These are phyloP conservation scores for Metschnikowia kofuensis DNA, from an alignment of 805 yeast genomes.

Conservation along the genomic window DNA sequence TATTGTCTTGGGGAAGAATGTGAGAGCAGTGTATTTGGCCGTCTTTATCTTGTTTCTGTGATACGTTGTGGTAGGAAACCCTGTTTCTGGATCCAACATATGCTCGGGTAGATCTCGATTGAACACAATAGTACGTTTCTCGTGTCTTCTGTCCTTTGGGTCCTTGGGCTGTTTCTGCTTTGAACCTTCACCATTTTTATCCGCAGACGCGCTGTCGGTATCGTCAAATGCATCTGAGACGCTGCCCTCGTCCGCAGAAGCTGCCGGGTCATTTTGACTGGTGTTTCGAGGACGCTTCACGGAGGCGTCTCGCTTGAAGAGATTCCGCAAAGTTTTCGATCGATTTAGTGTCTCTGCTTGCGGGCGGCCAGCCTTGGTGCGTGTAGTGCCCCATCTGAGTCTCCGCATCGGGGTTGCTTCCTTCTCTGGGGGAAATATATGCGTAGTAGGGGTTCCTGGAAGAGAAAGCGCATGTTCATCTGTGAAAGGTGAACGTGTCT, in stretches of 20 bases:
- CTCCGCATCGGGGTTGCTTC: conserved; percentile 59
- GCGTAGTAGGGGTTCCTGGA: conserved; percentile 14
- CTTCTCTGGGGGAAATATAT: conserved; percentile 11
- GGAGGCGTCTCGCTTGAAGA: conserved; percentile 23
- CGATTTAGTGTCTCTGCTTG: conserved; percentile 44
- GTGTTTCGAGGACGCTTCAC: background rate
- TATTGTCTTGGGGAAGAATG: conserved; percentile 56
- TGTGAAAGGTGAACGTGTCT: conserved; percentile 27
- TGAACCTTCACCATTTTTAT: conserved; percentile 23
- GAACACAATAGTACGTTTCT: conserved; percentile 28
- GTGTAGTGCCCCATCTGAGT: conserved; percentile 88
- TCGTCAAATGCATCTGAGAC: conserved; percentile 5
- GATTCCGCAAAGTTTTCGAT: conserved; percentile 55
- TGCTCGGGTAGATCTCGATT: conserved; percentile 60
- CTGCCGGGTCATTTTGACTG: conserved; percentile 14
- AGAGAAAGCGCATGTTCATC: conserved; percentile 2
- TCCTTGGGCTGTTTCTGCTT: conserved; percentile 19
- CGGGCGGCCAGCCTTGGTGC: conserved; percentile 71
- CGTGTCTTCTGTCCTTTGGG: conserved; percentile 26
- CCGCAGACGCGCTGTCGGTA: conserved; percentile 15
- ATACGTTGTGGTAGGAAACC: conserved; percentile 35
- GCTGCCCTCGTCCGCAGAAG: background rate
- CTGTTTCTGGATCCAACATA: conserved; percentile 37
- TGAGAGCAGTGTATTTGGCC: conserved; percentile 58
- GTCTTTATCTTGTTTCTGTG: conserved; percentile 61